These are phyloP conservation scores for Ustilago sp. DNA, from an alignment of 1,284 basidiomycete genomes.

Conservation along the genomic window DNA sequence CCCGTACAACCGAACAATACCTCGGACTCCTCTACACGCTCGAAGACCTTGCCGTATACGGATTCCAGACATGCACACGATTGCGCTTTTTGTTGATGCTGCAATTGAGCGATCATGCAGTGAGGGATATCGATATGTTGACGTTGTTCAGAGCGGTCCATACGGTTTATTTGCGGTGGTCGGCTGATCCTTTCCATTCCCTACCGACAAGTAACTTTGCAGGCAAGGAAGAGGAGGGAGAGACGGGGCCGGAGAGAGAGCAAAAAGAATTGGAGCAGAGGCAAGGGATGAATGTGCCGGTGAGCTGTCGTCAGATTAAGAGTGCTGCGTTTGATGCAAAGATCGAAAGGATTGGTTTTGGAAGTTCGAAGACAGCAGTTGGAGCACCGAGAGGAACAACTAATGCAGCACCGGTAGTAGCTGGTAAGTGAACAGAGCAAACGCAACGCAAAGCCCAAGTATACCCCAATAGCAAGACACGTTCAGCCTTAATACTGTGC, in stretches of 20 bases:
- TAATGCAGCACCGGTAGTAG: slow-evolving; percentile 1
- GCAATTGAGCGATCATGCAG: slow-evolving; percentile 64
- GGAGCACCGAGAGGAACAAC: neutral
- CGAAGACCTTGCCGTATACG: slow-evolving; percentile 70
- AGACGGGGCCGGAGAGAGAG: neutral
- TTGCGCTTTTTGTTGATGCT: slow-evolving; percentile 67
- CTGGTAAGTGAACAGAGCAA: slow-evolving; percentile 10
- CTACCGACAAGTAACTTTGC: slow-evolving; percentile 23
- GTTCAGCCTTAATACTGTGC: neutral
- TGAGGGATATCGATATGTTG: slow-evolving; percentile 69
- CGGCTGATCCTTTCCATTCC: slow-evolving; percentile 68
- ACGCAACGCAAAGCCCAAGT: neutral
- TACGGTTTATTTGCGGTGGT: slow-evolving; percentile 67
- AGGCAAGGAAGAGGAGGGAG: neutral
- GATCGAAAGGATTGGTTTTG: slow-evolving; percentile 42
- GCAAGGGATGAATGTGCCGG: slow-evolving; percentile 17
- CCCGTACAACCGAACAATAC: slow-evolving; percentile 65
- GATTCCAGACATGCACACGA: slow-evolving; percentile 69
- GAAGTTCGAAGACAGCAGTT: slow-evolving; percentile 1
- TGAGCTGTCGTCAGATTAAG: slow-evolving; percentile 41
- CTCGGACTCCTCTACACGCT: slow-evolving; percentile 69
- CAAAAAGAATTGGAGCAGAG: slow-evolving; percentile 21
- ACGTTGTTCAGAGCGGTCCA: slow-evolving; percentile 70
- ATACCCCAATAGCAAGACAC: slow-evolving; percentile 9
- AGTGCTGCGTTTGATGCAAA: slow-evolving; percentile 34